Evolutionary conservation across 257 asterid species (phyloP).

Genomic region (Asclepias syriaca): DNA sequence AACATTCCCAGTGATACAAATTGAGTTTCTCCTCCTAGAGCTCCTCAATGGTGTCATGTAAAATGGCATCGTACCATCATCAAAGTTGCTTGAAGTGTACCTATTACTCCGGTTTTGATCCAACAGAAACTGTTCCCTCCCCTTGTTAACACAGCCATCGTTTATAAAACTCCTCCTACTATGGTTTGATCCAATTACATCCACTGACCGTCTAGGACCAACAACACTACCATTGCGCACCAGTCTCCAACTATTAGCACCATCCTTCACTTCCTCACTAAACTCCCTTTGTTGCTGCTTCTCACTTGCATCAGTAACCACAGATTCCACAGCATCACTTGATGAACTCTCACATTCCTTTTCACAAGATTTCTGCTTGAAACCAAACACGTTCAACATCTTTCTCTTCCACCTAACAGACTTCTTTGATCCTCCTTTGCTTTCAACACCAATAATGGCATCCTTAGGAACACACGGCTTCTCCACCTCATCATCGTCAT

Average conservation of each 20-base stretch:
- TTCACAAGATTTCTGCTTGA: constrained; percentile 41
- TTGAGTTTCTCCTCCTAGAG: constrained; percentile 43
- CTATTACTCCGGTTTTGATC: constrained; percentile 40
- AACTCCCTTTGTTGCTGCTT: constrained; percentile 38
- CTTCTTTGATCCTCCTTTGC: constrained; percentile 41
- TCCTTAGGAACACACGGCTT: constrained; percentile 31
- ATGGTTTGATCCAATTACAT: constrained; percentile 38
- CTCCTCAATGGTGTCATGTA: constrained; percentile 78
- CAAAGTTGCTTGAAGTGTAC: constrained; percentile 34
- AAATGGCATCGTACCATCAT: constrained; percentile 48
- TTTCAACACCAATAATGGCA: constrained; percentile 27
- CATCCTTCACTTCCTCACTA: constrained; percentile 24
- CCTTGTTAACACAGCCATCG: constrained; percentile 25
- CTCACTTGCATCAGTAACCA: constrained; percentile 20
- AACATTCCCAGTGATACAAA: constrained; percentile 36
- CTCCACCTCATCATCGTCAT: constrained; percentile 22
- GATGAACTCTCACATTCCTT: constrained; percentile 26
- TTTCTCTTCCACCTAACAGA: constrained; percentile 61
- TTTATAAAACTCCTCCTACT: constrained; percentile 48
- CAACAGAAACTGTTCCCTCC: constrained; percentile 42
- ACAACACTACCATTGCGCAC: constrained; percentile 54
- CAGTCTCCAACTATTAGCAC: constrained; percentile 41
- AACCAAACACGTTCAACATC: constrained; percentile 58
- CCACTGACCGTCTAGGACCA: constrained; percentile 51
- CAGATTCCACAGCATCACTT: constrained; percentile 29